Base-by-base conservation (phyloP, 306 rosid species). In the Fagus crenata region DNA sequence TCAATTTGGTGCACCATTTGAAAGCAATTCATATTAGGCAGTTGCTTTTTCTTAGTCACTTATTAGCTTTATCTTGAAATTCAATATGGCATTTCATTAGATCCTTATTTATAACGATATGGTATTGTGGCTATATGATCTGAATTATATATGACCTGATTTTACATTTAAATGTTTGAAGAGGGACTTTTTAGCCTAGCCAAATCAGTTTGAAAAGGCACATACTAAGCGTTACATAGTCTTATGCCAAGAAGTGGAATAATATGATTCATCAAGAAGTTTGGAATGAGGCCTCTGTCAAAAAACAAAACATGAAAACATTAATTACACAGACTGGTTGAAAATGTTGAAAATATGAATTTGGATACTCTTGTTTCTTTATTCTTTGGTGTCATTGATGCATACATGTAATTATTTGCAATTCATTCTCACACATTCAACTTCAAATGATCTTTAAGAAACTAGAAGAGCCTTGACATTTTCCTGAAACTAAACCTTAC, bases 401-500 rank as follows among this genome's bases (percentile, higher is more conserved):
- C 69, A 13, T 65, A 7, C 71, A 37, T 4, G 18, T 67, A 36
- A 39, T 37, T 67, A 3, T 43, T 28, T 67, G 46, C 49, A 67
- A 67, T 39, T 67, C 8, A 5, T 39, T 17, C 14, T 3, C 49
- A 39, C 8, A 37, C 80, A 12, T 15, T 53, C 53, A 22, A 54
- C 28, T 67, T 67, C 59, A 17, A 18, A 51, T 63, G 61, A 49
- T 65, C n/a, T 64, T 17, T 49, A 36, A 65, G 18, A 7, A 31
- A 33, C 49, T 49, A 70, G 69, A 37, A 69, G 14, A 15, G 31
- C 3, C 6, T 8, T 58, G 28, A 35, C 69, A 41, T 75, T 70
- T 46, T 68, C 56, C 74, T 17, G 4, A 41, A 75, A 54, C 39
- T 73, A 54, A 51, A 67, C 58, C 54, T 17, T n/a, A 53, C 67